These are phyloP conservation scores for Epichloe sylvatica DNA, from an alignment of 2,329 filamentous ascomycete genomes.

Conservation along the genomic window DNA sequence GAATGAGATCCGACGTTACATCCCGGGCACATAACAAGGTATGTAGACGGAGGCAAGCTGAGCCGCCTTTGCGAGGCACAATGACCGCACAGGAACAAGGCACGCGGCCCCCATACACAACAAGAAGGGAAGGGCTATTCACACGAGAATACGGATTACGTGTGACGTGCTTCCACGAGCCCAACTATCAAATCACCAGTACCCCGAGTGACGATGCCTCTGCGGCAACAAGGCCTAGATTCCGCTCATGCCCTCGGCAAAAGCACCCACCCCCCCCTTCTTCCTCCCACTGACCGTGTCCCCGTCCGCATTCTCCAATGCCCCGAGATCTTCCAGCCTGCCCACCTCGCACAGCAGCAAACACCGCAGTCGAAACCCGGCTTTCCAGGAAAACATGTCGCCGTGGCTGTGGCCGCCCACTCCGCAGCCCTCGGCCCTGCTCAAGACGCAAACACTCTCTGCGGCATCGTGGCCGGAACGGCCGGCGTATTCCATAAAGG, in stretches of 20 bases:
- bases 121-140: too few species aligned
- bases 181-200: neutral
- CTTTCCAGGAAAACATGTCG: conserved; percentile 4
- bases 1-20: too few species aligned
- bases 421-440: neutral
- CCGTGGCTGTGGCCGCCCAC: neutral
- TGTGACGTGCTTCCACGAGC: too few species aligned
- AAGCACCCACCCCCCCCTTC: too few species aligned
- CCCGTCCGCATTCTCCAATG: neutral
- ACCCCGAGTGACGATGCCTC: neutral
- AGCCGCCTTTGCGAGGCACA: too few species aligned
- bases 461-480: neutral
- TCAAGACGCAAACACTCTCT: neutral
- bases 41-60: too few species aligned
- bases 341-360: conserved; percentile 4
- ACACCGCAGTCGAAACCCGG: conserved; percentile 2
- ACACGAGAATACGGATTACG: too few species aligned
- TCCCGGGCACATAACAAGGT: too few species aligned
- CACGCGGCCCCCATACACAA: too few species aligned
- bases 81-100: too few species aligned
- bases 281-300: too few species aligned
- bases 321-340: neutral
- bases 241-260: neutral
- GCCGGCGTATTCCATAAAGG: conserved; percentile 3
- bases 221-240: neutral